These are phyloP conservation scores for Sophora flavescens DNA, from an alignment of 306 rosid species.

Conservation along the genomic window DNA sequence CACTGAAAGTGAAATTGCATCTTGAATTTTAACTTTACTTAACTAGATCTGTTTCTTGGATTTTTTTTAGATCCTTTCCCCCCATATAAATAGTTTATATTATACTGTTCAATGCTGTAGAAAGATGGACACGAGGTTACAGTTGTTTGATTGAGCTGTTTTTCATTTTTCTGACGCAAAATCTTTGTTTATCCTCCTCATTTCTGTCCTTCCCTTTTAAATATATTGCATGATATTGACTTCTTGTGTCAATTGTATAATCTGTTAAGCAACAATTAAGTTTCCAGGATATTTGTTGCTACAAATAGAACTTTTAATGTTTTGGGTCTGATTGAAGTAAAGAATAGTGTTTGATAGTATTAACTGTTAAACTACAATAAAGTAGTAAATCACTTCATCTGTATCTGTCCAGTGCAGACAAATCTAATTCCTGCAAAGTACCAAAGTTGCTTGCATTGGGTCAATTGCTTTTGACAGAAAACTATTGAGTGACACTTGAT, in stretches of 20 bases:
- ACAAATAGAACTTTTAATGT: slow-evolving; percentile 37
- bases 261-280: slow-evolving; percentile 34
- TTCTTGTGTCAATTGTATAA: slow-evolving; percentile 28
- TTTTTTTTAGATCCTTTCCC: slow-evolving; percentile 4
- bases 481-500: slow-evolving; percentile 7
- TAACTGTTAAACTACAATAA: slow-evolving; percentile 29
- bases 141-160: slow-evolving; percentile 39
- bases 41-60: neutral
- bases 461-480: slow-evolving; percentile 25
- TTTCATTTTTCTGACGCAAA: slow-evolving; percentile 33
- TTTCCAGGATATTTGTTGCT: slow-evolving; percentile 27
- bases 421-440: slow-evolving; percentile 38
- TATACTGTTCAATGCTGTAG: slow-evolving; percentile 26
- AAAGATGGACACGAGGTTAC: slow-evolving; percentile 37
- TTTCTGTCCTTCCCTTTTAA: slow-evolving; percentile 10
- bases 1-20: slow-evolving; percentile 24
- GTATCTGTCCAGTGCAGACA: slow-evolving; percentile 37
- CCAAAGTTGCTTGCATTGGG: slow-evolving; percentile 41
- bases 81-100: neutral
- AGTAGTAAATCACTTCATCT: slow-evolving; percentile 39
- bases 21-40: neutral
- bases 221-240: slow-evolving; percentile 27
- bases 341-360: slow-evolving; percentile 27
- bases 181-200: slow-evolving; percentile 31
- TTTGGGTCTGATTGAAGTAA: slow-evolving; percentile 19